Evolutionary conservation across 164 flowering plant species (phyloP).

Genomic region (Saururus chinensis): DNA sequence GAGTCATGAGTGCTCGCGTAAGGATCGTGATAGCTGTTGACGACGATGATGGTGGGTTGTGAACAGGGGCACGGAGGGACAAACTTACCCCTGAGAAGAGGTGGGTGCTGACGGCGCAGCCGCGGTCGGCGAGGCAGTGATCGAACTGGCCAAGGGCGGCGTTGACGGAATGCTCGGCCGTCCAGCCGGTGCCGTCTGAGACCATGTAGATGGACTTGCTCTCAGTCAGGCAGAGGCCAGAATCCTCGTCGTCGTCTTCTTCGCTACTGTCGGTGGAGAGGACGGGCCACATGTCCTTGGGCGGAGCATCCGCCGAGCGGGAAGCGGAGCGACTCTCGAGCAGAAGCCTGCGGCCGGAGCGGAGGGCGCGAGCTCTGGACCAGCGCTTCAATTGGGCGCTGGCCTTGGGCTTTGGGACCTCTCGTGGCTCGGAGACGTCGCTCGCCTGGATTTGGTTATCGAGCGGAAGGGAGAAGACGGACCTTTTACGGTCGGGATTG

Average conservation of each 20-base stretch:
- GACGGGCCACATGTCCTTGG: constrained; percentile 3
- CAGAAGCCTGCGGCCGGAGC: constrained; percentile 55
- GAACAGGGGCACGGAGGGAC: constrained; percentile 1
- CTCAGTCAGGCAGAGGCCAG: constrained; percentile 1
- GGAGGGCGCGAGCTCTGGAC: constrained; percentile 70
- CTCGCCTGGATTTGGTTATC: not conserved
- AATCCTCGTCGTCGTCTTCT: constrained; percentile 17
- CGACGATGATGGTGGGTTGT: not conserved
- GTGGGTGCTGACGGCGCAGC: constrained; percentile 74
- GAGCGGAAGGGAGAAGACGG: constrained; percentile 3
- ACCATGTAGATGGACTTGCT: constrained; percentile 73
- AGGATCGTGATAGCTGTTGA: not conserved
- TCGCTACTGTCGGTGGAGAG: constrained; percentile 5
- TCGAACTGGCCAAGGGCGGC: constrained; percentile 95
- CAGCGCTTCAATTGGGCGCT: constrained; percentile 70
- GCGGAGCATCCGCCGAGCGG: constrained; percentile 1
- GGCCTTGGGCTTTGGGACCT: constrained; percentile 27
- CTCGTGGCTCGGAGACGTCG: constrained; percentile 8
- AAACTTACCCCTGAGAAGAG: constrained; percentile 71
- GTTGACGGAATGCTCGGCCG: constrained; percentile 76
- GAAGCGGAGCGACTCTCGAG: constrained; percentile 28
- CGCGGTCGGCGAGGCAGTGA: constrained; percentile 72
- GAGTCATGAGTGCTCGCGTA: no score
- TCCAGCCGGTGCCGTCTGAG: constrained; percentile 95
- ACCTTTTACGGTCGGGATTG: constrained; percentile 8